These are phyloP conservation scores for Neoscytalidium dimidiatum DNA, from an alignment of 2,329 filamentous ascomycete species.

Conservation along the genomic window DNA sequence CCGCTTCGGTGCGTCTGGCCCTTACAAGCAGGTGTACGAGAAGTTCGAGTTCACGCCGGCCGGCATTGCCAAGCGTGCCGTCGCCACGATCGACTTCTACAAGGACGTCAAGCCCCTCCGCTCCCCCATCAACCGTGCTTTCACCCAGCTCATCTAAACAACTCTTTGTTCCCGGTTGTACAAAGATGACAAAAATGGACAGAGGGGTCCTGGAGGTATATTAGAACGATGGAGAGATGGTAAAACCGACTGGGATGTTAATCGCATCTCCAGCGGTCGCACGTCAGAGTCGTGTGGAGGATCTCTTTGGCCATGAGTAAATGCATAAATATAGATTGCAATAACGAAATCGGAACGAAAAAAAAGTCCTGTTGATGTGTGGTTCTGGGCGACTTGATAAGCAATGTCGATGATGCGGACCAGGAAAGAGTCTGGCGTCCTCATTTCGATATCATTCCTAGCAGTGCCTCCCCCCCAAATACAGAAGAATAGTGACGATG, in stretches of 20 bases:
- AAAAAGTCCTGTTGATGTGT: too few relatives aligned
- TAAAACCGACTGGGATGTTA: background rate
- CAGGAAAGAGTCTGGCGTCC: too few relatives aligned
- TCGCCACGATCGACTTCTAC: conserved; percentile 94
- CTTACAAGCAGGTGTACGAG: conserved; percentile 98
- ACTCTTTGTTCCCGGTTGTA: background rate
- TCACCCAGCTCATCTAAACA: conserved; percentile 89
- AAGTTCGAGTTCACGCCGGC: conserved; percentile 99
- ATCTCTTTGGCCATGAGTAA: background rate
- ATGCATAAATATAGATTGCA: conserved; percentile 18
- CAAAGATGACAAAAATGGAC: conserved; percentile 1
- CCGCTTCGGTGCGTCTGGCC: conserved; percentile 95
- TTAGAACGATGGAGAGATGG: background rate
- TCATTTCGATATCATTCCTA: too few relatives aligned
- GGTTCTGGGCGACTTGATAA: background rate
- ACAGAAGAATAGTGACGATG: too few relatives aligned
- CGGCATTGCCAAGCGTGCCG: conserved; percentile 91
- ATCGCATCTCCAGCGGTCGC: background rate
- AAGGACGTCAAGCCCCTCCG: conserved; percentile 86
- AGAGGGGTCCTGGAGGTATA: background rate
- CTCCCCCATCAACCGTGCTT: conserved; percentile 94
- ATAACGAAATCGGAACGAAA: conserved; percentile 12
- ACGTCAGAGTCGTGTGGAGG: background rate
- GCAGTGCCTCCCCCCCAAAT: too few relatives aligned
- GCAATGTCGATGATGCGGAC: background rate